Conservation (phyloP, 768 basidiomycete species). For the Leccinum aurantiacum region DNA sequence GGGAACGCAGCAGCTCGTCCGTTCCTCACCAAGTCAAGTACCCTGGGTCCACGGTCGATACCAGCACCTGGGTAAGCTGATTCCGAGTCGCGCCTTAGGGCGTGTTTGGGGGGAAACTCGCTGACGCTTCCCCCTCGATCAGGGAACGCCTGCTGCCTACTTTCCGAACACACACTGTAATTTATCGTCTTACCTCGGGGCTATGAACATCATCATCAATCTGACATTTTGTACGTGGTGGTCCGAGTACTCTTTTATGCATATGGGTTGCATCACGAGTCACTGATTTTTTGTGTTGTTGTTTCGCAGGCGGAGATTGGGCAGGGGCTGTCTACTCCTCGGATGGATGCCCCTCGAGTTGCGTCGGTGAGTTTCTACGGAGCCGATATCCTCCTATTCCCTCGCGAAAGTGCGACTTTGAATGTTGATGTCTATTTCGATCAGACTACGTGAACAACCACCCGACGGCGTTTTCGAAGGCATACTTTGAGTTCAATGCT, state of each 20-base stretch:
- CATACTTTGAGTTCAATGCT: constrained; percentile 26
- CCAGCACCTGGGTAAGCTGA: constrained; percentile 27
- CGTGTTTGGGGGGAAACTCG: too few relatives aligned
- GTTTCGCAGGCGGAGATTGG: constrained; percentile 29
- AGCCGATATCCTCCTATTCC: background rate
- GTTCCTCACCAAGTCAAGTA: constrained; percentile 36
- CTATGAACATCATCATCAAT: constrained; percentile 24
- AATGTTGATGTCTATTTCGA: constrained; percentile 30
- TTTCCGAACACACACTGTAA: constrained; percentile 15
- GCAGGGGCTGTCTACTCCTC: constrained; percentile 23
- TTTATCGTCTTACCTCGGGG: constrained; percentile 17
- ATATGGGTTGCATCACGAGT: background rate
- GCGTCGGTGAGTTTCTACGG: constrained; percentile 22
- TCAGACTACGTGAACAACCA: constrained; percentile 46
- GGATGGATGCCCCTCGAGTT: constrained; percentile 28
- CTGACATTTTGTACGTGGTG: constrained; percentile 20
- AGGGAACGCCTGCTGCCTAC: constrained; percentile 20
- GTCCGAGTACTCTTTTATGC: background rate
- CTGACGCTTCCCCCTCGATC: background rate
- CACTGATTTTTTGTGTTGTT: background rate
- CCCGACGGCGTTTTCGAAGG: constrained; percentile 19
- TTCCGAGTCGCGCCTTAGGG: background rate
- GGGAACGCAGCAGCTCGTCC: constrained; percentile 37
- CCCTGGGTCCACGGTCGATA: constrained; percentile 21
- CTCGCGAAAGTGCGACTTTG: constrained; percentile 23